phyloP scores from a whole-genome alignment of 108 stramenopile genomes.

The Chaetoceros muelleri region DNA sequence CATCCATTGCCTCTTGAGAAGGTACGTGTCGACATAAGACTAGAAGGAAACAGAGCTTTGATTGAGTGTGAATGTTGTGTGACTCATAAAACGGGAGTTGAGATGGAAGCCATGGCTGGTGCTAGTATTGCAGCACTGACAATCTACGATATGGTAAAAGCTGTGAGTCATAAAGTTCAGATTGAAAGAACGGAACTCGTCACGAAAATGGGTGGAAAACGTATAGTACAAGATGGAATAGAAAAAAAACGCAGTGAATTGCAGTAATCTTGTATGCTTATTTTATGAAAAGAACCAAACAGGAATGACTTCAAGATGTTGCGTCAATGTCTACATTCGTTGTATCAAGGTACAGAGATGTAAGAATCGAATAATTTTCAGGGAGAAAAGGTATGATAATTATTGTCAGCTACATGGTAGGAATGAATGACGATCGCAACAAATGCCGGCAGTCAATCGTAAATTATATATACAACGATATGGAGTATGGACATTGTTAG shows the following conservation, averaged over 20 bases:
- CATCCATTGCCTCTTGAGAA: constrained; percentile 72
- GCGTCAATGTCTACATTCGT: too few species aligned
- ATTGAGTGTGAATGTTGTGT: constrained; percentile 74
- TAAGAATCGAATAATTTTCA: too few species aligned
- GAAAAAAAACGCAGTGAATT: too few species aligned
- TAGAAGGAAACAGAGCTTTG: constrained; percentile 28
- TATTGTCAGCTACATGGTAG: neutral
- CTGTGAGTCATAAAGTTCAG: constrained; percentile 81
- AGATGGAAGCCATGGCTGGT: constrained; percentile 96
- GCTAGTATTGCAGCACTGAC: constrained; percentile 85
- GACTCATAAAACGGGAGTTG: constrained; percentile 92
- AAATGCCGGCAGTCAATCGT: too few species aligned
- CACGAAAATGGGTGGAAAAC: constrained; percentile 81
- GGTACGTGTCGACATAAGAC: constrained; percentile 53
- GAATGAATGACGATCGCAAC: too few species aligned
- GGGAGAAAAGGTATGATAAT: neutral
- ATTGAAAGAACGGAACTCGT: constrained; percentile 60
- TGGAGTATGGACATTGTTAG: too few species aligned
- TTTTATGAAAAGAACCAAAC: too few species aligned
- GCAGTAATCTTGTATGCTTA: too few species aligned
- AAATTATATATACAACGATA: too few species aligned
- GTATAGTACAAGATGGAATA: constrained; percentile 6
- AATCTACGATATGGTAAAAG: constrained; percentile 97
- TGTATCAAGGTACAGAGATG: too few species aligned
- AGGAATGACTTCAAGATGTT: too few species aligned